Percentiles rank a stretch among this genome's conserved stretches.
These are phyloP conservation scores for Talaromyces sp. DNA, from an alignment of 2,329 filamentous ascomycete species.

Conservation along the genomic window DNA sequence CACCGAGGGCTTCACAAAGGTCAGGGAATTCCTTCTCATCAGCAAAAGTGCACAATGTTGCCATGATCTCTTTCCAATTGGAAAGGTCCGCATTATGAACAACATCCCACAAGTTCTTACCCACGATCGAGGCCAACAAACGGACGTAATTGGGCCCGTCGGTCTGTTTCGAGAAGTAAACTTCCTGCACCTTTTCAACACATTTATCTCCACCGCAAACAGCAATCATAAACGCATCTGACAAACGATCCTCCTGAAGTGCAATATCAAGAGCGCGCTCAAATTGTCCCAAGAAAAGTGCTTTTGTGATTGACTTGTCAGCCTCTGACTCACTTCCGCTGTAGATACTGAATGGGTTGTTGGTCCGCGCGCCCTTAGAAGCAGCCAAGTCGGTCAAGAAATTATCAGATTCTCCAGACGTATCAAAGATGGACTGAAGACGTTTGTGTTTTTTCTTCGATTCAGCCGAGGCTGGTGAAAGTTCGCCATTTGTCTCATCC, in stretches of 20 bases:
- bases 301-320: constrained; percentile 81
- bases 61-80: constrained; percentile 98
- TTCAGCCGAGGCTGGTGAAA: constrained; percentile 49
- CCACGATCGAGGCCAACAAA: constrained; percentile 83
- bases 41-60: constrained; percentile 90
- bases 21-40: constrained; percentile 88
- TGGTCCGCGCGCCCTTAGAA: constrained; percentile 86
- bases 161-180: constrained; percentile 80
- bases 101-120: constrained; percentile 96
- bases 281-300: constrained; percentile 87
- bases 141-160: constrained; percentile 88
- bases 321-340: constrained; percentile 77
- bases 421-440: constrained; percentile 77
- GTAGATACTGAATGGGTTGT: constrained; percentile 90
- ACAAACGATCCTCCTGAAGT: constrained; percentile 81
- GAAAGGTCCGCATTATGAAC: constrained; percentile 91
- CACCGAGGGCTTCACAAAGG: constrained; percentile 90
- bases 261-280: constrained; percentile 85
- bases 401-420: constrained; percentile 68
- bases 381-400: constrained; percentile 83
- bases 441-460: constrained; percentile 55
- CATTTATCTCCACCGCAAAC: constrained; percentile 93
- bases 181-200: constrained; percentile 87
- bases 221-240: constrained; percentile 96
- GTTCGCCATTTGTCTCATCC: constrained; percentile 44